These are phyloP conservation scores for Fraxinus baroniana DNA, from an alignment of 305 asterid species.

Conservation along the genomic window DNA sequence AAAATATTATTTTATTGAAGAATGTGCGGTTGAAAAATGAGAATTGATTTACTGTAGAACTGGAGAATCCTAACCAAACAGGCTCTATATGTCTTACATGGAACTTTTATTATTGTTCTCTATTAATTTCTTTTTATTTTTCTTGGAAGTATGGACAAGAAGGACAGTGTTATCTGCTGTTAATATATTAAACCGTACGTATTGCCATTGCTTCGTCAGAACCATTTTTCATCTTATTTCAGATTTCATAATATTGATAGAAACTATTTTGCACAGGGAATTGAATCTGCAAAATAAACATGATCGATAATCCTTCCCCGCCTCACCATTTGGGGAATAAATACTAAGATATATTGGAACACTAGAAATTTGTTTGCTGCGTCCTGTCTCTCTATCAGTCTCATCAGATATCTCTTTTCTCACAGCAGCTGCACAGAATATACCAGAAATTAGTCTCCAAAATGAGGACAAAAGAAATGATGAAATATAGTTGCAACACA, in stretches of 20 bases:
- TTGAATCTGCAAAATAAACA: conserved; percentile 13
- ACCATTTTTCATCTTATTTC: neutral
- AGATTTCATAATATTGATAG: neutral
- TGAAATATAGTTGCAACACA: neutral
- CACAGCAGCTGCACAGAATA: conserved; percentile 66
- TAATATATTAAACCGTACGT: neutral
- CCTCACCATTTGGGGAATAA: conserved; percentile 81
- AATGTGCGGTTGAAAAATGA: too few relatives aligned
- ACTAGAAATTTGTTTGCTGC: conserved; percentile 66
- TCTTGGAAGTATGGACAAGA: neutral
- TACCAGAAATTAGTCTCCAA: conserved; percentile 21
- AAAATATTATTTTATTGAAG: too few relatives aligned
- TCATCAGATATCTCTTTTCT: conserved; percentile 91
- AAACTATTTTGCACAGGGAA: neutral
- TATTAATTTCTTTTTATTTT: neutral
- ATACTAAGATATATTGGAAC: conserved; percentile 97
- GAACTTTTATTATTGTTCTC: neutral
- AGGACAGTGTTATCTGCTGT: neutral
- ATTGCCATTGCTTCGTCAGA: neutral
- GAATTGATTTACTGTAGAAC: too few relatives aligned
- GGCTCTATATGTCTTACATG: neutral
- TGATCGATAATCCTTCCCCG: neutral
- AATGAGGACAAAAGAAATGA: conserved; percentile 3
- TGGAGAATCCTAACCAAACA: too few relatives aligned
- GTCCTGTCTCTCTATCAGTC: conserved; percentile 97